These are phyloP conservation scores for Pseudogymnoascus sp. DNA, from an alignment of 2,329 filamentous ascomycete species.

Conservation along the genomic window DNA sequence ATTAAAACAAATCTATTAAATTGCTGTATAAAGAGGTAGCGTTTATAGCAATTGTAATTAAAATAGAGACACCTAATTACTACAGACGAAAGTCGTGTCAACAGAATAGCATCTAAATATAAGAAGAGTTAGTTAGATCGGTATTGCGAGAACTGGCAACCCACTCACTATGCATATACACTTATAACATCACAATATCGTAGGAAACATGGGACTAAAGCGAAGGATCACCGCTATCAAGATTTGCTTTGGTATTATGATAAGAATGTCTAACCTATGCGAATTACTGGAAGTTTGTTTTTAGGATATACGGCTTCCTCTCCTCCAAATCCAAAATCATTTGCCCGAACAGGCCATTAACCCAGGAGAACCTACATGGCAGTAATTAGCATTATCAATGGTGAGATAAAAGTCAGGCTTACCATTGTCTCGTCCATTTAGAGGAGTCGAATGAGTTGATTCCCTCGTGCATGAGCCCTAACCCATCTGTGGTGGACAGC, in stretches of 20 bases:
- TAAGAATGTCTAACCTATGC: neutral
- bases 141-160: too few relatives aligned
- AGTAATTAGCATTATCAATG: neutral
- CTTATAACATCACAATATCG: neutral
- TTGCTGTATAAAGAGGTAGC: too few relatives aligned
- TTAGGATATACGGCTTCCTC: conserved; percentile 61
- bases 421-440: conserved; percentile 39
- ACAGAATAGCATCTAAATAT: too few relatives aligned
- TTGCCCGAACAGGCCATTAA: conserved; percentile 81
- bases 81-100: too few relatives aligned
- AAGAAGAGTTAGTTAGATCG: too few relatives aligned
- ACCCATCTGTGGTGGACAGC: conserved; percentile 21
- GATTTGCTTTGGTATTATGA: neutral
- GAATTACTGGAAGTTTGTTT: conserved; percentile 40
- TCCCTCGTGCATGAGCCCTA: conserved; percentile 44
- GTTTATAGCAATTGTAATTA: too few relatives aligned
- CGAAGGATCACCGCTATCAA: neutral
- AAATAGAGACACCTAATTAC: too few relatives aligned
- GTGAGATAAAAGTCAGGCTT: neutral
- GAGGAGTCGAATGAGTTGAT: conserved; percentile 36
- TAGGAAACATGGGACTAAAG: neutral
- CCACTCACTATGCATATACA: neutral
- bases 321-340: conserved; percentile 69
- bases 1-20: too few relatives aligned
- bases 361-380: conserved; percentile 60